Conservation (phyloP, 2,329 filamentous ascomycete genomes). For the Tolypocladium ovalisporum region DNA sequence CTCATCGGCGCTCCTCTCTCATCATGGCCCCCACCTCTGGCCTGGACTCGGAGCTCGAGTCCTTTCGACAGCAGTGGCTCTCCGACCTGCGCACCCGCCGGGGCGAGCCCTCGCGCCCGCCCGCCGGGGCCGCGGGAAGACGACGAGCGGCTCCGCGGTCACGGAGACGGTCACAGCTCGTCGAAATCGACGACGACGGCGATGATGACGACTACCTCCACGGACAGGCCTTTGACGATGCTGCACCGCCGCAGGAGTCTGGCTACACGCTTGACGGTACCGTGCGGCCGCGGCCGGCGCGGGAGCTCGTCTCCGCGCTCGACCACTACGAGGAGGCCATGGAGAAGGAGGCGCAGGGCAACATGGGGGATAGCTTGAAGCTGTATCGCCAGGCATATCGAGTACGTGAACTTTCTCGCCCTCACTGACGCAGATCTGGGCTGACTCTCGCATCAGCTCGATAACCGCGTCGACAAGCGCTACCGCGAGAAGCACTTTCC, state of each 20-base stretch:
- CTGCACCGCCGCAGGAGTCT: neutral
- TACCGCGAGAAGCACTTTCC: constrained; percentile 93
- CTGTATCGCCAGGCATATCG: constrained; percentile 86
- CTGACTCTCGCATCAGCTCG: constrained; percentile 45
- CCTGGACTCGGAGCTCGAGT: constrained; percentile 64
- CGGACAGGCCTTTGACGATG: constrained; percentile 8
- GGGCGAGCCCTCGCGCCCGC: constrained; percentile 1
- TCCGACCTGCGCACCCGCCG: constrained; percentile 55
- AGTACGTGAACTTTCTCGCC: constrained; percentile 29
- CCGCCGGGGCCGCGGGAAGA: neutral
- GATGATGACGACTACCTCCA: constrained; percentile 5
- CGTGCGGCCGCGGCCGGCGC: constrained; percentile 5
- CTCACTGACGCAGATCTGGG: constrained; percentile 4
- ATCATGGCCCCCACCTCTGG: constrained; percentile 7
- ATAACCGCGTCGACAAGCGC: constrained; percentile 68
- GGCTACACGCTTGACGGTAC: constrained; percentile 8
- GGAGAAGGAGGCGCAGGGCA: constrained; percentile 76
- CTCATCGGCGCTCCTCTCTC: neutral
- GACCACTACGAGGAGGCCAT: constrained; percentile 92
- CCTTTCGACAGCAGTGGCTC: constrained; percentile 76
- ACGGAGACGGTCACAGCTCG: neutral
- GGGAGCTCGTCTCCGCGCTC: constrained; percentile 61
- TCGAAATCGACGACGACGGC: neutral
- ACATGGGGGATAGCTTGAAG: constrained; percentile 75
- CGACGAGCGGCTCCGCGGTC: neutral